Conservation (phyloP, 164 flowering plant genomes). For the Sedum album region DNA sequence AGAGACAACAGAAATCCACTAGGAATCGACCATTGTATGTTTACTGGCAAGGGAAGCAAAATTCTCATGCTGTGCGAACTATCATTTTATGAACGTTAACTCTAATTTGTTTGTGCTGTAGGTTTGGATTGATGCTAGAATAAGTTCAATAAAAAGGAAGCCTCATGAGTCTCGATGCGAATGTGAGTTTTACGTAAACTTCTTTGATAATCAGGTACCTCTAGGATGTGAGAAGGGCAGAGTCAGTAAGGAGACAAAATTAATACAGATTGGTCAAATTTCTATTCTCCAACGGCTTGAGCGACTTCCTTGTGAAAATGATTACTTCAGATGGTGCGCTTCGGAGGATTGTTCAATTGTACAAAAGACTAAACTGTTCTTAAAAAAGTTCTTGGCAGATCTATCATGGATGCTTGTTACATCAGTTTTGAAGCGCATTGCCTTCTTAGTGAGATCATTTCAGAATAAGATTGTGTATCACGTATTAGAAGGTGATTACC, state of each 20-base stretch:
- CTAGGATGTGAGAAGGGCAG: slow-evolving; percentile 23
- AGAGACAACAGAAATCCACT: not conserved
- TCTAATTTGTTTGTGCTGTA: slow-evolving; percentile 18
- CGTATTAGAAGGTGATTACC: slow-evolving; percentile 25
- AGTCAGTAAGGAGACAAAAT: slow-evolving; percentile 27
- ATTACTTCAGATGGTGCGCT: slow-evolving; percentile 35
- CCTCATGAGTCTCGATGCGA: slow-evolving; percentile 56
- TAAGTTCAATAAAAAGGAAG: slow-evolving; percentile 61
- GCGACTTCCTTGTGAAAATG: slow-evolving; percentile 29
- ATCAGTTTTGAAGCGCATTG: slow-evolving; percentile 37
- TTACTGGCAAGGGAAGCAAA: not conserved
- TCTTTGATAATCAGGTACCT: slow-evolving; percentile 28
- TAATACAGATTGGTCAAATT: slow-evolving; percentile 39
- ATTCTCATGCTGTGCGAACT: not conserved
- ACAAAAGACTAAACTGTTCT: slow-evolving; percentile 33
- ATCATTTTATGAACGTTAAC: not conserved
- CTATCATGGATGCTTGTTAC: slow-evolving; percentile 70
- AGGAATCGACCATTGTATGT: not conserved
- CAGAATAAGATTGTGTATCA: slow-evolving; percentile 49
- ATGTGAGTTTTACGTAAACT: slow-evolving; percentile 54
- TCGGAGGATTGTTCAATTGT: slow-evolving; percentile 46
- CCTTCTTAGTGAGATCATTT: slow-evolving; percentile 42
- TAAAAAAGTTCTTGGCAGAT: slow-evolving; percentile 48
- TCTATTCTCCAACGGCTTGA: slow-evolving; percentile 58
- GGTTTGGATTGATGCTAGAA: slow-evolving; percentile 78